These are phyloP conservation scores for Colletotrichum costaricense DNA, from an alignment of 2,329 filamentous ascomycete species.

Conservation along the genomic window DNA sequence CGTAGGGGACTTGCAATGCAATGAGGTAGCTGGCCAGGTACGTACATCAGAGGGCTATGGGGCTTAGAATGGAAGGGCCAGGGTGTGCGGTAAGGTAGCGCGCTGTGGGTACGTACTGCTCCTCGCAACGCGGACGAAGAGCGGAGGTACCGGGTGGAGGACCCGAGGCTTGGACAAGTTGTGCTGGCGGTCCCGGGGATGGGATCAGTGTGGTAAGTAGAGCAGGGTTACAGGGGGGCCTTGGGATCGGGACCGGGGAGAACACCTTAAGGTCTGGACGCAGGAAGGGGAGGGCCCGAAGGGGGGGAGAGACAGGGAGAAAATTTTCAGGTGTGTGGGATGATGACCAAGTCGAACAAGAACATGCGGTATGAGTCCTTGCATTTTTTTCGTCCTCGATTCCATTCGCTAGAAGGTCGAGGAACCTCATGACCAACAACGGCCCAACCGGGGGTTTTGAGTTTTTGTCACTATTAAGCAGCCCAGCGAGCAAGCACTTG, in stretches of 20 bases:
- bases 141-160: constrained; percentile 28
- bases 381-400: background rate
- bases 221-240: constrained; percentile 17
- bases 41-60: background rate
- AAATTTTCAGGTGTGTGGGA: background rate
- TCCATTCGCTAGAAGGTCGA: constrained; percentile 6
- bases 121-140: constrained; percentile 7
- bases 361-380: background rate
- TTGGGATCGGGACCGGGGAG: constrained; percentile 18
- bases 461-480: constrained; percentile 14
- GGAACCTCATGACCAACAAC: constrained; percentile 14
- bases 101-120: constrained; percentile 8
- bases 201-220: background rate
- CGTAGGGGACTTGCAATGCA: constrained; percentile 29
- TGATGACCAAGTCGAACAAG: constrained; percentile 9
- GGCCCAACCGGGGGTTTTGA: constrained; percentile 8
- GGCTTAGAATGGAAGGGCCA: constrained; percentile 9
- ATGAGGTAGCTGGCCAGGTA: constrained; percentile 24
- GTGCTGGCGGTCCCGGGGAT: background rate
- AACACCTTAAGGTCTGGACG: constrained; percentile 4
- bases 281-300: constrained; percentile 1
- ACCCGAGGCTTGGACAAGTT: constrained; percentile 28
- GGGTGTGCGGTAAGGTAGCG: background rate
- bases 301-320: background rate
- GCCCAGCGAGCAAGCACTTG: background rate